A percentile compares a stretch with the other conserved stretches of the same genome.
These are phyloP conservation scores for Mrakia frigida DNA, from an alignment of 768 basidiomycete species.

Conservation along the genomic window DNA sequence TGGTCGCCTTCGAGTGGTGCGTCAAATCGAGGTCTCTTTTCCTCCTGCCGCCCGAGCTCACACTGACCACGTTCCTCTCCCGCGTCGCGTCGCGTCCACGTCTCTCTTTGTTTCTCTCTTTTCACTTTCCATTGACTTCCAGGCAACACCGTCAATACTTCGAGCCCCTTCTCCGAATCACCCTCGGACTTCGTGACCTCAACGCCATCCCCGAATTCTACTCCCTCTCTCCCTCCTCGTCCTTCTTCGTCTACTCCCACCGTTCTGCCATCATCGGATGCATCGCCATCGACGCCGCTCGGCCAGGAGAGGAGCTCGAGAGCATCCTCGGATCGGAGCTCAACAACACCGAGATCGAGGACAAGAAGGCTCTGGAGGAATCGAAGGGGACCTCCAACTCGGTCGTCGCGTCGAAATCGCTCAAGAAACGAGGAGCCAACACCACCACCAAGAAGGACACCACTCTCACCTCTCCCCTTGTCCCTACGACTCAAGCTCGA, in stretches of 20 bases:
- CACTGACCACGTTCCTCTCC: background rate
- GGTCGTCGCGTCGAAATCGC: background rate
- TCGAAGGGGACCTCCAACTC: background rate
- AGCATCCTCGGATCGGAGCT: background rate
- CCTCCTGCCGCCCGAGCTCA: background rate
- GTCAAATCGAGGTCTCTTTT: background rate
- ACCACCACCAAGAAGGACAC: background rate
- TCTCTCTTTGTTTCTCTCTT: background rate
- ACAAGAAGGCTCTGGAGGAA: background rate
- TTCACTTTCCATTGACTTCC: background rate
- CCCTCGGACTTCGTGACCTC: constrained; percentile 15
- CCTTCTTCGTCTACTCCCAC: constrained; percentile 29
- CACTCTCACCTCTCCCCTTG: background rate
- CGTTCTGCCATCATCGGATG: background rate
- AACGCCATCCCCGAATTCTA: constrained; percentile 11
- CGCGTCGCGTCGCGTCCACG: background rate
- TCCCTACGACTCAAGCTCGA: background rate
- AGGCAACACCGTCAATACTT: constrained; percentile 21
- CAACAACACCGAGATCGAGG: background rate
- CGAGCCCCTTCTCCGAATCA: constrained; percentile 5
- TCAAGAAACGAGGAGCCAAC: background rate
- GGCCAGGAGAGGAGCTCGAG: constrained; percentile 9
- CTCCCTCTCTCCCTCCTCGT: constrained; percentile 16
- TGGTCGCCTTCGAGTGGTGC: constrained; percentile 12
- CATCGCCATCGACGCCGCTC: constrained; percentile 21